Base-by-base conservation (phyloP, 2,329 filamentous ascomycete genomes). In the Talaromyces sp. region DNA sequence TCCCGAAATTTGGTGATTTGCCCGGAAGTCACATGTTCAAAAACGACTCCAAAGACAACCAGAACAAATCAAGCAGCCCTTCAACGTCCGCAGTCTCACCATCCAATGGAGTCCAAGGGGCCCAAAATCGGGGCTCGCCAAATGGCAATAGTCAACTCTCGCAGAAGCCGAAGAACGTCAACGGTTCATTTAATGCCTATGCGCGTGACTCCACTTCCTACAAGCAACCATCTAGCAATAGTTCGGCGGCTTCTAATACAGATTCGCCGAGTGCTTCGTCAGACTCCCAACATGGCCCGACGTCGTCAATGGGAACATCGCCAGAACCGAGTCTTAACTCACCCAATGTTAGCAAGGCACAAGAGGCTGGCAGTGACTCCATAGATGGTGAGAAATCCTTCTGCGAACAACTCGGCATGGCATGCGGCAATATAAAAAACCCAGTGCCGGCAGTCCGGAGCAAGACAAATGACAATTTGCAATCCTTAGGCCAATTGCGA, bases 1-100 rank as follows among this genome's bases (percentile, higher is more conserved):
- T 97, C 65, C 93, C 94, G 65, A 92, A 90, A 71, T 97, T 99
- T 69, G 94, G 94, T 53, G 83, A 87, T 61, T 82, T 95, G 27
- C 83, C 84, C 21, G 79, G 78, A 29, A 75, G 78, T 3, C 80
- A 83, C 62, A 76, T 84, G 12, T 80, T 84, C 62, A 80, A 75
- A 62, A 80, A 79, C 59, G 73, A 76, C n/a, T 71, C 77, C 9
- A 65, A 76, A 53, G 63, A 68, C 31, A 74, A 69, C 52, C 64
- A 74, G 69, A 59, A 74, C 70, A 60, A 68, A 68, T 7, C 71
- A 67, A 62, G 75, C 67, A 66, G 75, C 17, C 64, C 67, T 27
- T 63, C 69, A 63, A 60, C 66, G 9, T 63, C 66, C n/a, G n/a
- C 65, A 12, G 63, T 62, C 17, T 59, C 61, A 17, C 65, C 60